Conservation (phyloP, 2,329 filamentous ascomycete species). For the Talaromyces sp. region DNA sequence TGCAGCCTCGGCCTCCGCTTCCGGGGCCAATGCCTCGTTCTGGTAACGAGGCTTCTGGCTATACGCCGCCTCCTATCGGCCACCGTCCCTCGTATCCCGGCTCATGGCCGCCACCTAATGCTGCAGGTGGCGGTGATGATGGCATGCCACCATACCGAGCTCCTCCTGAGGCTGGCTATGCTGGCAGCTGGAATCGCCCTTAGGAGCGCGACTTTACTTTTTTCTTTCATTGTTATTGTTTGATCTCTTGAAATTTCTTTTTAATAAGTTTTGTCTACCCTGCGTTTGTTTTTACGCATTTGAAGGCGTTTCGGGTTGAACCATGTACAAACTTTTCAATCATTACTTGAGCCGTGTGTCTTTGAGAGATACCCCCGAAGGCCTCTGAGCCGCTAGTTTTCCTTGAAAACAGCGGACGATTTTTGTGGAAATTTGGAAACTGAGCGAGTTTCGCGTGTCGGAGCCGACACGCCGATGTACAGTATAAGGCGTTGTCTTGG, state of each 20-base stretch:
- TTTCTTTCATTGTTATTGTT: neutral
- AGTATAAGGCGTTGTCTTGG: neutral
- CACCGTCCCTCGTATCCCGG: neutral
- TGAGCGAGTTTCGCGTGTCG: neutral
- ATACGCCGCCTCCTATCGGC: conserved; percentile 3
- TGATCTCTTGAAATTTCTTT: neutral
- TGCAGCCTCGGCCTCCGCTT: neutral
- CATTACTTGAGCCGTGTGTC: neutral
- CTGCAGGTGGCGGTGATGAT: neutral
- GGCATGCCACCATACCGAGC: neutral
- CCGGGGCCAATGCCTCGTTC: neutral
- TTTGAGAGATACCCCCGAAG: neutral
- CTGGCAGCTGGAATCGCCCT: neutral
- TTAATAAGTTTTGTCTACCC: neutral
- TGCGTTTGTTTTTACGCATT: neutral
- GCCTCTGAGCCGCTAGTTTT: neutral
- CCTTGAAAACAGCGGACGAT: neutral
- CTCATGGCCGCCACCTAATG: neutral
- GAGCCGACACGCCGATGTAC: neutral
- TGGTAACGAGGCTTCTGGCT: neutral
- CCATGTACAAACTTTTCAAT: neutral
- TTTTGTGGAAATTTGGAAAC: neutral
- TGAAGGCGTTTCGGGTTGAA: neutral
- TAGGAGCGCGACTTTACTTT: neutral
- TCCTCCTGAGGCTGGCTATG: neutral